Percentiles rank a stretch among this genome's conserved stretches.
These are phyloP conservation scores for Claviceps sp. DNA, from an alignment of 2,329 filamentous ascomycete species.

Conservation along the genomic window DNA sequence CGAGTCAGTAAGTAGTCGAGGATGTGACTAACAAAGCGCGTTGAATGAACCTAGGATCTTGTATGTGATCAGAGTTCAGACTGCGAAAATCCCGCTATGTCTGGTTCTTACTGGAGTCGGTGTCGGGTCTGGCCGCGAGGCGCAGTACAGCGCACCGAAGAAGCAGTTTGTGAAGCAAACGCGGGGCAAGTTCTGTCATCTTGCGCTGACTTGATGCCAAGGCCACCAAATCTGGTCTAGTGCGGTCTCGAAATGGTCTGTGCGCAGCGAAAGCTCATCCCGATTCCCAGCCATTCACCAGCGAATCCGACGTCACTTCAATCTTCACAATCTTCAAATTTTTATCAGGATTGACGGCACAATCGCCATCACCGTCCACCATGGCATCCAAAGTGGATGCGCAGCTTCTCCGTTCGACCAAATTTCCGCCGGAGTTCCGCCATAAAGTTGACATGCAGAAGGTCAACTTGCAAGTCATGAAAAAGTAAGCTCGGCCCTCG, in stretches of 20 bases:
- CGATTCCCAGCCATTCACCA: conserved; percentile 3
- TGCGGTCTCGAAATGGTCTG: not conserved
- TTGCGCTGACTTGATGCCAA: too few relatives aligned
- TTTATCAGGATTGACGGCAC: not conserved
- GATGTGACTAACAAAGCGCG: not conserved
- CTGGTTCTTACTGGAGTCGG: not conserved
- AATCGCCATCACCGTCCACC: conserved; percentile 12
- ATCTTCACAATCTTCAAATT: not conserved
- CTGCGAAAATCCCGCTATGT: not conserved
- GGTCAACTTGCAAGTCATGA: conserved; percentile 95
- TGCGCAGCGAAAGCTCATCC: conserved; percentile 1
- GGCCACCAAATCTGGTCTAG: too few relatives aligned
- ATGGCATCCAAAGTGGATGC: conserved; percentile 82
- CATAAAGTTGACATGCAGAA: conserved; percentile 96
- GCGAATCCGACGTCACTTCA: conserved; percentile 7
- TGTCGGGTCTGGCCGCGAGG: not conserved
- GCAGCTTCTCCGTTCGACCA: conserved; percentile 80
- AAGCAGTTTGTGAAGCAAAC: not conserved
- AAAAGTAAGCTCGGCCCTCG: conserved; percentile 51
- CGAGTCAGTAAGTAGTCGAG: not conserved
- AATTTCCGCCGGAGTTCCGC: conserved; percentile 86
- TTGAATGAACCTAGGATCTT: not conserved
- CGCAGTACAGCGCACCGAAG: not conserved
- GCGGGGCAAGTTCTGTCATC: not conserved
- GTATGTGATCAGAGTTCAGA: not conserved